Base-by-base conservation (phyloP, 2,329 filamentous ascomycete species). In the Immersiporthe knoxdaviesiana region DNA sequence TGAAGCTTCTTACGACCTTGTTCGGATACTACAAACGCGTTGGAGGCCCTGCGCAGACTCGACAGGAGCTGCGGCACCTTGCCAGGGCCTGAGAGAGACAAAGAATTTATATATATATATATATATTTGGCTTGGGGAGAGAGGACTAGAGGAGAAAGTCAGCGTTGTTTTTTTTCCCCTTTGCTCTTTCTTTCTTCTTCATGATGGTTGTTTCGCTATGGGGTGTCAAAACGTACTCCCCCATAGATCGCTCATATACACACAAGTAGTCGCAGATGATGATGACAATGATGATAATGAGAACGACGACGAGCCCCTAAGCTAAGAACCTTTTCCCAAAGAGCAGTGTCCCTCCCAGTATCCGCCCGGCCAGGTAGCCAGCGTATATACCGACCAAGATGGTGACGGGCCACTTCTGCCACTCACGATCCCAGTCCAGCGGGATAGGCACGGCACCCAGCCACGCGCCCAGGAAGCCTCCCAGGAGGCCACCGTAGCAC, bases 321-420 rank as follows among this genome's bases (percentile, higher is more conserved):
- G 11, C 60, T 72, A 67, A 77, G 32, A 85, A 80, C 70, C 78
- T 80, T 78, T 78, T 84, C 47, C 84, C 85, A 73, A 81, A 84
- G 8, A 81, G 79, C 69, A 86, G 63, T 1, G 80, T 82, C 2
- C 86, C 86, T 0, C 90, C 89, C 24, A 89, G 72, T 67, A 88
- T 75, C 77, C 91, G 90, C 1, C 94, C 94, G 16, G 92, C 73
- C 1, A 88, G 84, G 79, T 92, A 94, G 1, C 96, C 96, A 7
- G 88, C 80, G 79, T 97, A 98, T 24, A 92, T 85, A 2, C 96
- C 96, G 1, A 88, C 89, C 5, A 98, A 81, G 69, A 99, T 92
- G 0, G 96, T 99, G 62, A 98, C 91, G 0, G 96, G 96, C 92
- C 95, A 99, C 79, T 91, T 92, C 87, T 99, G 96, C 96, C 96